A percentile compares a stretch with the other conserved stretches of the same genome.
These are phyloP conservation scores for Phytophthora chlamydospora DNA, from an alignment of 352 stramenopile species.

Conservation along the genomic window DNA sequence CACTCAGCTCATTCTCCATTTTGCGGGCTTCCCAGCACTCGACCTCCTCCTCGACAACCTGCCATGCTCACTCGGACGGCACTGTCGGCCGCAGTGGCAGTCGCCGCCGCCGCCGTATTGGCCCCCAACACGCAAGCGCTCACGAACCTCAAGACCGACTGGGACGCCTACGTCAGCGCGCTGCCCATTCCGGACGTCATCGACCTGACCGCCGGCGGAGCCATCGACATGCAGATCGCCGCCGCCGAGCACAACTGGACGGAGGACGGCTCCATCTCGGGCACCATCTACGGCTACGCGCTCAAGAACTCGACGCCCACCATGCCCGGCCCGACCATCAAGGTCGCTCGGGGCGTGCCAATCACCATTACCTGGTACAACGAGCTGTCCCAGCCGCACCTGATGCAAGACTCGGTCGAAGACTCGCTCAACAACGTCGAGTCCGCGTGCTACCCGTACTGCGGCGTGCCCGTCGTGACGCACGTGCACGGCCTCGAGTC, in stretches of 20 bases:
- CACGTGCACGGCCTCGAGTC: conserved; percentile 64
- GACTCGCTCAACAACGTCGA: conserved; percentile 34
- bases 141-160: conserved; percentile 37
- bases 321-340: conserved; percentile 43
- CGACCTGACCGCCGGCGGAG: conserved; percentile 36
- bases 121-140: conserved; percentile 11
- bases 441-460: conserved; percentile 62
- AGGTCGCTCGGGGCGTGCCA: conserved; percentile 38
- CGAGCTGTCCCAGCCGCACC: conserved; percentile 37
- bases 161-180: conserved; percentile 32
- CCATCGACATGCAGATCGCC: conserved; percentile 40
- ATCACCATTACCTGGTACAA: conserved; percentile 57
- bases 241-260: no score
- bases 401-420: conserved; percentile 49
- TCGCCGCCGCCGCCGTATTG: conserved; percentile 13
- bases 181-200: conserved; percentile 41
- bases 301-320: conserved; percentile 9
- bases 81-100: conserved; percentile 20
- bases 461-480: conserved; percentile 55
- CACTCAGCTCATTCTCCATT: conserved; percentile 35
- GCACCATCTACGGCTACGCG: no score
- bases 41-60: conserved; percentile 8
- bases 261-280: no score
- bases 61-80: conserved; percentile 19
- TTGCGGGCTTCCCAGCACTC: conserved; percentile 24